Percentiles rank a stretch among this genome's conserved stretches.
These are phyloP conservation scores for Globisporangium apiculatum DNA, from an alignment of 352 stramenopile species.

Conservation along the genomic window DNA sequence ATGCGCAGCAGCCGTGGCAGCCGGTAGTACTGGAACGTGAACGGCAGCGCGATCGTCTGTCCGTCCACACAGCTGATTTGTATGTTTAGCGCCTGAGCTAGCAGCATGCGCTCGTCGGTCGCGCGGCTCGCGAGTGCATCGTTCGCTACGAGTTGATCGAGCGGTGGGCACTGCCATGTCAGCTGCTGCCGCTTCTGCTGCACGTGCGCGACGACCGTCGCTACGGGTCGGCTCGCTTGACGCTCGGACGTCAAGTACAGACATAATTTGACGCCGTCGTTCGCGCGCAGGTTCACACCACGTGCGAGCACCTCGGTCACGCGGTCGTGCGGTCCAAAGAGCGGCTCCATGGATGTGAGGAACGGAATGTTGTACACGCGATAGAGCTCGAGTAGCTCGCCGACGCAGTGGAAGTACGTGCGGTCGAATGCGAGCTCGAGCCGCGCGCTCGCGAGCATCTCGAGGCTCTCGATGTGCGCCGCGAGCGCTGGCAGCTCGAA, in stretches of 20 bases:
- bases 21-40: slow-evolving; percentile 55
- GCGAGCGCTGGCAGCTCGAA: slow-evolving; percentile 38
- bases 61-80: slow-evolving; percentile 53
- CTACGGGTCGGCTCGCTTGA: slow-evolving; percentile 11
- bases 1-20: slow-evolving; percentile 37
- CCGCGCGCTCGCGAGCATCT: slow-evolving; percentile 19
- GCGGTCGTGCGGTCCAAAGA: slow-evolving; percentile 41
- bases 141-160: slow-evolving; percentile 14
- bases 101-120: slow-evolving; percentile 25
- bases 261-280: slow-evolving; percentile 34
- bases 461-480: slow-evolving; percentile 22
- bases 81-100: slow-evolving; percentile 32
- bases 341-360: slow-evolving; percentile 31
- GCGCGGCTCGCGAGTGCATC: slow-evolving; percentile 3
- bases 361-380: slow-evolving; percentile 54
- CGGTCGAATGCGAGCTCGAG: slow-evolving; percentile 58
- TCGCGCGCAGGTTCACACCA: slow-evolving; percentile 29
- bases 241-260: slow-evolving; percentile 17
- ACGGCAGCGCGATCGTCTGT: slow-evolving; percentile 38
- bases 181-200: slow-evolving; percentile 40
- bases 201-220: slow-evolving; percentile 24
- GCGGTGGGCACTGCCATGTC: slow-evolving; percentile 40
- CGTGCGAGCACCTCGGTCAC: slow-evolving; percentile 38
- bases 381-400: slow-evolving; percentile 43
- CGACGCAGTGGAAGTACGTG: slow-evolving; percentile 34